Conservation (phyloP, 2,329 filamentous ascomycete species). For the Fusarium fracticaudum region DNA sequence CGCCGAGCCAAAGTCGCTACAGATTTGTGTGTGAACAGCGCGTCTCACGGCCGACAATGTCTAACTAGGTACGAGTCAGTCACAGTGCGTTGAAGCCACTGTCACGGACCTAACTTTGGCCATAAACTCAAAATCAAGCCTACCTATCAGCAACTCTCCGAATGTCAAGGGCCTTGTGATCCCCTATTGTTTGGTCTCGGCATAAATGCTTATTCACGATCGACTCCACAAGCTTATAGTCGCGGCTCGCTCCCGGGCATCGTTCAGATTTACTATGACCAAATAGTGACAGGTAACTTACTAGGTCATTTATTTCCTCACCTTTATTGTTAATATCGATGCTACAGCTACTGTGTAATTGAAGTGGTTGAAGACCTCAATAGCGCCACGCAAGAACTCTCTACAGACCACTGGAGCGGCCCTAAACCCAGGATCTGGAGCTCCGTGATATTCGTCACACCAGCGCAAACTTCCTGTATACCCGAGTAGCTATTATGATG, state of each 20-base stretch:
- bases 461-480: too few species aligned
- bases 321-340: not conserved
- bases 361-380: too few species aligned
- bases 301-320: too few species aligned
- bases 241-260: accelerated
- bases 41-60: not conserved
- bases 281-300: not conserved
- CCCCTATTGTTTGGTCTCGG: accelerated
- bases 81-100: not conserved
- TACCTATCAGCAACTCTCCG: not conserved
- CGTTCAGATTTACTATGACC: not conserved
- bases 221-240: not conserved
- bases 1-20: accelerated
- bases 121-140: not conserved
- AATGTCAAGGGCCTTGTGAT: accelerated
- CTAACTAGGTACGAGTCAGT: not conserved
- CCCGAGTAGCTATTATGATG: too few species aligned
- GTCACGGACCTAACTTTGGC: not conserved
- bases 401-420: not conserved
- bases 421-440: too few species aligned
- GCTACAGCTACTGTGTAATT: accelerated
- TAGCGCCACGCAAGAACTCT: not conserved
- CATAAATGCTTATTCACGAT: accelerated
- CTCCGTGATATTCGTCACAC: too few species aligned
- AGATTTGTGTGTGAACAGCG: too few species aligned